Evolutionary conservation across 176 grass and related monocot species (phyloP), one percentile per base, ranked within the genome.

Genomic region (Pontederia paniculata): DNA sequence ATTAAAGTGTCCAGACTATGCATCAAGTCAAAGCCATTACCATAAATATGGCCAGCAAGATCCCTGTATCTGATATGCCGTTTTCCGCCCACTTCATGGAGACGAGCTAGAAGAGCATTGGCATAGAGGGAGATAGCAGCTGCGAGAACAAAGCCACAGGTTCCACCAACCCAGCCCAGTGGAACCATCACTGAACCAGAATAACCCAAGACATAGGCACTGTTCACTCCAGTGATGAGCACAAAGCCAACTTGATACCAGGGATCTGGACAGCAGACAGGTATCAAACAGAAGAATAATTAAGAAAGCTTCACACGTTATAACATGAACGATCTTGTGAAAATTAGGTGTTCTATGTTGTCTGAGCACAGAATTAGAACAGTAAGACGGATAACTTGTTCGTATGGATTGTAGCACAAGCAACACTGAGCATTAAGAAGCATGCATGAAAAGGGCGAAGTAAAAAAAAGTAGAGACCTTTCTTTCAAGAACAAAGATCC

Each of bases 61-160:
- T 98, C 93, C 74, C 93, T 81, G 86, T 98, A 98, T 84, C 93
- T 80, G 42, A 98, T 98, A 66, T 91, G 93, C 43, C 93, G 76
- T 66, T 79, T 88, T 45, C 93, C 86, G 4, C 80, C 93, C 57
- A 86, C 51, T 88, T 98, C 86, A 58, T 98, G 86, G 14, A 98
- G 86, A 3, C 69, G 64, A 9, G 86, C 86, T 49, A 98, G 68
- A 54, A 98, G 83, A 57, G 70, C 62, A 79, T 91, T 98, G 22
- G 93, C 93, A 49, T 91, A 88, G 76, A 98, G 81, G 15, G 93
- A 98, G 57, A 98, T 80, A 45, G 83, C 86, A 7, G 83, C 83
- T 52, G 93, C 93, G 11, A 98, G 80, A 63, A 98, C 43, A 18
- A 98, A 76, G 37, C 93, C 93, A 0, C 63, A 70, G 42, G 75